phyloP scores from a whole-genome alignment of 495 filamentous ascomycete species.

The Penicillium diatomitis region DNA sequence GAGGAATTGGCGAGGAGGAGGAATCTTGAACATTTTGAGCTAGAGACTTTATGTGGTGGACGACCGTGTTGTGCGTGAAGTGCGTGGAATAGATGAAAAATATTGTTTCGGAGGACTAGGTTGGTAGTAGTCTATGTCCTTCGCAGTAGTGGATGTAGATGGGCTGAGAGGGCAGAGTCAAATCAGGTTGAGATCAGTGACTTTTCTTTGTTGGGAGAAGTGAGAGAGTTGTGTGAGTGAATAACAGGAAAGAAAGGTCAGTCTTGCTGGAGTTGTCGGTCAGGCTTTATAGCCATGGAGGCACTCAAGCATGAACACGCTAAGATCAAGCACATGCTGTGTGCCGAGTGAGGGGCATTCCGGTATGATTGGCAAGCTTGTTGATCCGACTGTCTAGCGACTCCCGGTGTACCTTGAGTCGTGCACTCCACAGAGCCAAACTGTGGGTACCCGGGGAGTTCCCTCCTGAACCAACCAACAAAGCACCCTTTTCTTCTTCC shows the following conservation, averaged over 20 bases:
- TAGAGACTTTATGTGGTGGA: background rate
- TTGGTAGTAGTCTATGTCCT: too few relatives aligned
- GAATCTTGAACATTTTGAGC: slow-evolving; percentile 30
- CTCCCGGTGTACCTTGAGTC: slow-evolving; percentile 3
- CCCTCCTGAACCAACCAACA: slow-evolving; percentile 11
- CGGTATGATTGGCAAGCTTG: slow-evolving; percentile 18
- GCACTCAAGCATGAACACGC: background rate
- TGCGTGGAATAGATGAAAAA: background rate
- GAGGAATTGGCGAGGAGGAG: slow-evolving; percentile 26
- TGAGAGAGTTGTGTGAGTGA: background rate
- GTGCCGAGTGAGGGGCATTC: slow-evolving; percentile 18
- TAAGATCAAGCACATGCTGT: slow-evolving; percentile 14
- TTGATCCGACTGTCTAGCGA: slow-evolving; percentile 18
- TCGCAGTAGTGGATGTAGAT: slow-evolving; percentile 1
- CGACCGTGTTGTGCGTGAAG: background rate
- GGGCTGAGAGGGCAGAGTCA: slow-evolving; percentile 1
- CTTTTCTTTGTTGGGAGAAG: background rate
- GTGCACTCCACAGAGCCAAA: slow-evolving; percentile 13
- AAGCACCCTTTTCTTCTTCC: too few relatives aligned
- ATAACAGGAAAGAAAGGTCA: background rate
- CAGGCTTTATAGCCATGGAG: slow-evolving; percentile 25
- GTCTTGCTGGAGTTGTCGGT: slow-evolving; percentile 12
- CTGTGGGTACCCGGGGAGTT: slow-evolving; percentile 16
- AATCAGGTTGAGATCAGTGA: background rate
- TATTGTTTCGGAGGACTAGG: background rate